phyloP scores from a whole-genome alignment of 2,329 filamentous ascomycete species.

The Fusarium nematophilum region DNA sequence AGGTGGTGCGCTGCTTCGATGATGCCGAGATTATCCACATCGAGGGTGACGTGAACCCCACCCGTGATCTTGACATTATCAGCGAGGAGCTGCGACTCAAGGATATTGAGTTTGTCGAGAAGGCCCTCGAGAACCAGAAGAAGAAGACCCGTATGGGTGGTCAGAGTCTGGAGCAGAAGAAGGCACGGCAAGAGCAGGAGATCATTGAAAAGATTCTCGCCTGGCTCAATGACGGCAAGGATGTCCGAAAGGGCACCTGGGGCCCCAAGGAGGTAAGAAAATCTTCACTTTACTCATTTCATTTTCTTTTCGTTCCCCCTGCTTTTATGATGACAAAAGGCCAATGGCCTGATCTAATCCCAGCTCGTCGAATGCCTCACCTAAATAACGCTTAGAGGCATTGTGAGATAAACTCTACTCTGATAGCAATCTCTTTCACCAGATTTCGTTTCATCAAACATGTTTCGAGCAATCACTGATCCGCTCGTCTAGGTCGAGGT shows the following conservation, averaged over 20 bases:
- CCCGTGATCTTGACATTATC: constrained; percentile 95
- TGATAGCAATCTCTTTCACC: constrained; percentile 60
- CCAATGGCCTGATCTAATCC: constrained; percentile 95
- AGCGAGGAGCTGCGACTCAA: constrained; percentile 96
- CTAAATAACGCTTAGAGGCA: constrained; percentile 77
- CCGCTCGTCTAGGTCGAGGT: constrained; percentile 79
- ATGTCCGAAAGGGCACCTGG: constrained; percentile 93
- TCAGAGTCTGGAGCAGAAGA: constrained; percentile 97
- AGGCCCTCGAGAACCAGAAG: constrained; percentile 88
- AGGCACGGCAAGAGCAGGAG: constrained; percentile 92
- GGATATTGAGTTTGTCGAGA: constrained; percentile 98
- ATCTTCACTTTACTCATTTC: constrained; percentile 34
- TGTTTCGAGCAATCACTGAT: constrained; percentile 39
- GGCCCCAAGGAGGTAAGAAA: constrained; percentile 88
- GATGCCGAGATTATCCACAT: constrained; percentile 99
- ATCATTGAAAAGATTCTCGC: constrained; percentile 90
- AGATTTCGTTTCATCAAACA: constrained; percentile 7
- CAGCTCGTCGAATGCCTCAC: constrained; percentile 98
- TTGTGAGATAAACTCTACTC: constrained; percentile 87
- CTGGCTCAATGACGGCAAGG: constrained; percentile 87
- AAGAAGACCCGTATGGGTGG: constrained; percentile 97
- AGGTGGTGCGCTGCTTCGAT: constrained; percentile 96
- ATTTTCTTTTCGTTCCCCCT: constrained; percentile 15
- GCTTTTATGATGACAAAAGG: constrained; percentile 96
- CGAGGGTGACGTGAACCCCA: constrained; percentile 96